phyloP scores from a whole-genome alignment of 73 alveolate genomes.

The Stentor coeruleus region DNA sequence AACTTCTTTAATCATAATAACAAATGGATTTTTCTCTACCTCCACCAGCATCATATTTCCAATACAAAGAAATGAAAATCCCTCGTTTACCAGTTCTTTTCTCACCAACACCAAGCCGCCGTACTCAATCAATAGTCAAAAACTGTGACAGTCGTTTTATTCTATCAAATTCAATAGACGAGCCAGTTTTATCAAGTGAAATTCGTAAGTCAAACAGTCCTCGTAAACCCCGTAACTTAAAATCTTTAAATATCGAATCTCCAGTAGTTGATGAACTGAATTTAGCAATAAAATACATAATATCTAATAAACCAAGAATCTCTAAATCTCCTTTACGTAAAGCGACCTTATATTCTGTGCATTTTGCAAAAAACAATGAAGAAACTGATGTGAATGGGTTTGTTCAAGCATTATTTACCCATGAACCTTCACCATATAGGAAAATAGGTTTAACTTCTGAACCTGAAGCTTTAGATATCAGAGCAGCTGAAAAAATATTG shows the following conservation, averaged over 20 bases:
- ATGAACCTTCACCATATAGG: slow-evolving; percentile 13
- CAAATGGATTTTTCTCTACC: no score
- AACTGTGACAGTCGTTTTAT: background rate
- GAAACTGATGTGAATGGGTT: background rate
- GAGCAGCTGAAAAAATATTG: slow-evolving; percentile 13
- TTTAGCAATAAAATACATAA: background rate
- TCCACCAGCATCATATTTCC: no score
- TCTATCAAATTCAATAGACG: background rate
- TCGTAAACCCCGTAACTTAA: no score
- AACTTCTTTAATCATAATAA: no score
- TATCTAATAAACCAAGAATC: background rate
- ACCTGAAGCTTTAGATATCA: background rate
- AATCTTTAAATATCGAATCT: background rate
- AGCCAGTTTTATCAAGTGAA: background rate
- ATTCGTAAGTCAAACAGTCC: background rate
- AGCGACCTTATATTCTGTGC: background rate
- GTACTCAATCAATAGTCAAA: background rate
- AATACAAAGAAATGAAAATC: background rate
- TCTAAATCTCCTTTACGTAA: background rate
- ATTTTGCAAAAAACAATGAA: background rate
- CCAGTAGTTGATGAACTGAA: background rate
- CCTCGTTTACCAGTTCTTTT: background rate
- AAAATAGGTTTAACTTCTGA: slow-evolving; percentile 2
- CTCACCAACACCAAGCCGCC: background rate
- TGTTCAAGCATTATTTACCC: background rate